These are phyloP conservation scores for Aureobasidium sp. DNA, from an alignment of 2,329 filamentous ascomycete species.

Conservation along the genomic window DNA sequence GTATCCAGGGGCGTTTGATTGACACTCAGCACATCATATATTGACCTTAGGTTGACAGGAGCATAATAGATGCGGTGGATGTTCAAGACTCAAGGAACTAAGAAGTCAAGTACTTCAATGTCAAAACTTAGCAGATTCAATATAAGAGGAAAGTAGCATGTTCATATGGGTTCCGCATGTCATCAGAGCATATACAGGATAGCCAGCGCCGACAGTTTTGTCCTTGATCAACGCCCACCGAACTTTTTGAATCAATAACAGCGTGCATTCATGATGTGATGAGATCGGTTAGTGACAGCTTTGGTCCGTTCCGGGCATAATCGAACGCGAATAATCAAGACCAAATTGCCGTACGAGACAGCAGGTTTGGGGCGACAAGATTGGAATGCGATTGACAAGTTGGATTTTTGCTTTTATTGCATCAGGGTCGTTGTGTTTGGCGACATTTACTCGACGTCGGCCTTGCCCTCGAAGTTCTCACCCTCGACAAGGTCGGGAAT, in stretches of 20 bases:
- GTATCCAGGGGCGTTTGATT: too few species aligned
- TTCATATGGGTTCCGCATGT: not conserved
- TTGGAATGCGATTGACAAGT: not conserved
- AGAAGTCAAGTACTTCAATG: too few species aligned
- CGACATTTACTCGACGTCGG: slow-evolving; percentile 65
- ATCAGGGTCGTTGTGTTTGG: not conserved
- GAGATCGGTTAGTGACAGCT: not conserved
- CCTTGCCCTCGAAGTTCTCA: slow-evolving; percentile 91
- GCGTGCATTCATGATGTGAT: not conserved
- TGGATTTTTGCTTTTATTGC: slow-evolving; percentile 2
- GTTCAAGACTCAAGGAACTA: too few species aligned
- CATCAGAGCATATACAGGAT: not conserved
- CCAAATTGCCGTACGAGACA: not conserved
- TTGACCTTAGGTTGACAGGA: too few species aligned
- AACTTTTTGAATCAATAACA: not conserved
- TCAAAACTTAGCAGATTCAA: not conserved
- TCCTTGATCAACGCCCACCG: not conserved
- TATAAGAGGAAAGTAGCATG: not conserved
- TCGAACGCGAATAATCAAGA: not conserved
- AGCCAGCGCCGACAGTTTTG: not conserved
- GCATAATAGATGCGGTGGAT: too few species aligned
- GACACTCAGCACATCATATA: too few species aligned
- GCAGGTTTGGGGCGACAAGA: not conserved
- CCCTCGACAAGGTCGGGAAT: slow-evolving; percentile 96
- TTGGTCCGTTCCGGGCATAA: not conserved